Percentiles rank a stretch among this genome's conserved stretches.
These are phyloP conservation scores for Tulasnella sp. DNA, from an alignment of 768 basidiomycete species.

Conservation along the genomic window DNA sequence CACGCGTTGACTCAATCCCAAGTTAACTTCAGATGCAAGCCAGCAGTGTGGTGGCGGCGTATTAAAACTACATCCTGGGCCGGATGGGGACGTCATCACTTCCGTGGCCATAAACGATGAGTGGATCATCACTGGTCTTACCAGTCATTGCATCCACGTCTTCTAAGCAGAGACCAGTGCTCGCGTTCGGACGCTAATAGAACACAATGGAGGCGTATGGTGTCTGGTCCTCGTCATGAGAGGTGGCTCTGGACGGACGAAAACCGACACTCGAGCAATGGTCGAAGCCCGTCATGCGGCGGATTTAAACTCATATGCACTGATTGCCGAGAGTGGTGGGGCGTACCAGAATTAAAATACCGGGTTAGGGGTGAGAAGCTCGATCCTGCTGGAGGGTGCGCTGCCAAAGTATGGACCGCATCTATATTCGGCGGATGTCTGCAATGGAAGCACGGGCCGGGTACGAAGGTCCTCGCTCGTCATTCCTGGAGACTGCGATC, in stretches of 20 bases:
- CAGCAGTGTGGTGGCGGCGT: slow-evolving; percentile 69
- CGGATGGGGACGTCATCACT: slow-evolving; percentile 64
- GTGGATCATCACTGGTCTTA: slow-evolving; percentile 82
- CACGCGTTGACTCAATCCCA: too few relatives aligned
- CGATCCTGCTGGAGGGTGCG: background rate
- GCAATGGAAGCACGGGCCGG: slow-evolving; percentile 74
- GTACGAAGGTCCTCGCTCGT: slow-evolving; percentile 74
- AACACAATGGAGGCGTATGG: slow-evolving; percentile 90
- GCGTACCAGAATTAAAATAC: background rate
- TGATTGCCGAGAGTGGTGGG: background rate
- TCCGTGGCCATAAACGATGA: slow-evolving; percentile 72
- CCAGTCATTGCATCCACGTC: slow-evolving; percentile 72
- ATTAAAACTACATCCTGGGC: slow-evolving; percentile 44
- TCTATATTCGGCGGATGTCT: slow-evolving; percentile 33
- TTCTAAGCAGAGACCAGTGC: slow-evolving; percentile 73
- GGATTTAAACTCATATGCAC: background rate
- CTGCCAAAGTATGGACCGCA: slow-evolving; percentile 17
- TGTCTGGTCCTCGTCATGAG: slow-evolving; percentile 66
- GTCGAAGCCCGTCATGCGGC: background rate
- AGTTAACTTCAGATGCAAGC: slow-evolving; percentile 46
- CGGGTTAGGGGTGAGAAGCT: too few relatives aligned
- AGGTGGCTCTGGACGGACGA: slow-evolving; percentile 34
- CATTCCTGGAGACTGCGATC: slow-evolving; percentile 89
- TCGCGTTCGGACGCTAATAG: slow-evolving; percentile 61
- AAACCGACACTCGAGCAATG: background rate